Base-by-base conservation (phyloP, 2,329 filamentous ascomycete species). In the Tolypocladium pustulatum region DNA sequence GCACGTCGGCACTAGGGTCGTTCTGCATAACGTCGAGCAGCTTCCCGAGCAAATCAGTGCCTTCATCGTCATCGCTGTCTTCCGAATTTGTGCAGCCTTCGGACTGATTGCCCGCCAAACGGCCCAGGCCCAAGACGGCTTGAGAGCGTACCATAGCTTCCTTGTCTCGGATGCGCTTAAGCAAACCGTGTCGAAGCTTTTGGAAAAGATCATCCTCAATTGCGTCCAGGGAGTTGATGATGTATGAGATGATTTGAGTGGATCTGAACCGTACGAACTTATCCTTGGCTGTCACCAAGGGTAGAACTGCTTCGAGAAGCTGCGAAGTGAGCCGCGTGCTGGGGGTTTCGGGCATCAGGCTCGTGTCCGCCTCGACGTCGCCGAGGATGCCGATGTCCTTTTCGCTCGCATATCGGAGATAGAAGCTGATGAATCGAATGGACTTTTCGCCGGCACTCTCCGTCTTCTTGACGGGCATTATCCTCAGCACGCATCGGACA, bases 141-240 rank as follows among this genome's bases (percentile, higher is more conserved):
- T 99, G 94, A 7, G 94, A 87, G 60, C 94, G 86, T 10, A 99
- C 91, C 70, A 92, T 89, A 8, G 91, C 84, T 71, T 99, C 94
- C 73, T 97, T 97, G 74, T 99, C 94, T 64, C 91, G 86, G 56
- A 97, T 87, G 38, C 94, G 83, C 73, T 89, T 95, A 52, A 96
- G 76, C 41, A 99, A 77, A 0, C 88, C 89, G 57, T 90, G 81
- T 57, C 90, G 84, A 61, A 97, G 79, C 60, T 90, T 83, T 65
- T 91, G 86, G 70, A 96, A 99, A 13, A 97, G 75, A 55, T 94
- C 90, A 69, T 96, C 91, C 67, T 97, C 94, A 65, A 97, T 90
- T 2, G 90, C 87, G 62, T 96, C 90, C 32, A 99, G 80, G 15
- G 89, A 94, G 74, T 96, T 96, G 74, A 99, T 88, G 62, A 97